A percentile compares a stretch with the other conserved stretches of the same genome.
phyloP scores from a whole-genome alignment of 1,139 yeast species.

The Pichia sp. region DNA sequence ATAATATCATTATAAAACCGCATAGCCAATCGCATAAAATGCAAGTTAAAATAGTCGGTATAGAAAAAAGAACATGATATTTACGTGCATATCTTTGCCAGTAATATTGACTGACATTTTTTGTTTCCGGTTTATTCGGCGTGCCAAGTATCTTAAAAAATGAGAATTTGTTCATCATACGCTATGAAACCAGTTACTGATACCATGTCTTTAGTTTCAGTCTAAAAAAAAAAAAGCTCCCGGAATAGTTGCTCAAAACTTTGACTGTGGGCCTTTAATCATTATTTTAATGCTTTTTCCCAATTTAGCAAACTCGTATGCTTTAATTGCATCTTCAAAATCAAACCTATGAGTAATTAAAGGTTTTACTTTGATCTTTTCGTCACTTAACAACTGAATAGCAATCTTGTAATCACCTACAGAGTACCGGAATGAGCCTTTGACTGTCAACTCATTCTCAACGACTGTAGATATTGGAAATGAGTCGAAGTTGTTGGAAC shows the following conservation, averaged over 20 bases:
- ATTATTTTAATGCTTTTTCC: constrained; percentile 56
- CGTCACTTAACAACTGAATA: constrained; percentile 56
- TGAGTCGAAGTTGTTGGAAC: constrained; percentile 33
- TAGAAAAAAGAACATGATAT: too few relatives aligned
- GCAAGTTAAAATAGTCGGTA: too few relatives aligned
- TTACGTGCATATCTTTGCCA: too few relatives aligned
- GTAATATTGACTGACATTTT: too few relatives aligned
- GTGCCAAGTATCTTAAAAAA: too few relatives aligned
- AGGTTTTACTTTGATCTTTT: constrained; percentile 52
- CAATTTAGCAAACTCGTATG: constrained; percentile 58
- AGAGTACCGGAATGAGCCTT: constrained; percentile 78
- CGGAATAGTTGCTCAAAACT: background rate
- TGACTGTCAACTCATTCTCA: constrained; percentile 59
- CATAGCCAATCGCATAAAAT: too few relatives aligned
- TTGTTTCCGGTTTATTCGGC: too few relatives aligned
- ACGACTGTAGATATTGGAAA: constrained; percentile 72
- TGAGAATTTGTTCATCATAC: too few relatives aligned
- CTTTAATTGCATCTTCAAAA: constrained; percentile 70
- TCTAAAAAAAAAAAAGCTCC: too few relatives aligned
- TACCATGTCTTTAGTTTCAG: too few relatives aligned
- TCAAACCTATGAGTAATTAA: constrained; percentile 73
- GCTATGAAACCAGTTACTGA: too few relatives aligned
- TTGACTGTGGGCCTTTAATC: constrained; percentile 39
- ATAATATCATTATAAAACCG: too few relatives aligned
- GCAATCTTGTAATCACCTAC: constrained; percentile 73